These are phyloP conservation scores for Plasmodium falciparum DNA, from an alignment of 169 alveolate species.

Conservation along the genomic window DNA sequence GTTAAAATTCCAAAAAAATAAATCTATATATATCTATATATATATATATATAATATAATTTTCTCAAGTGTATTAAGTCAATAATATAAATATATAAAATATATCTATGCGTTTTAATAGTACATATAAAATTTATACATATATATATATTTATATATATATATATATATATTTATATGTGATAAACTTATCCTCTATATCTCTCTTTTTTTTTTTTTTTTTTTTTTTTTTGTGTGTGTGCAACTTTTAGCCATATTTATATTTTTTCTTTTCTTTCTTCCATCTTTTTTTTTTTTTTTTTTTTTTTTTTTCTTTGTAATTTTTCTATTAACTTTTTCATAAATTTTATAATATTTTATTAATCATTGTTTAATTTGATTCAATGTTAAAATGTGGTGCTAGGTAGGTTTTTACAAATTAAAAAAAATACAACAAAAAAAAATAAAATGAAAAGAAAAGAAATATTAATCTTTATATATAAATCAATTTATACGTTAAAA, in stretches of 20 bases:
- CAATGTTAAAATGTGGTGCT: conserved; percentile 13
- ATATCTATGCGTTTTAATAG: no score
- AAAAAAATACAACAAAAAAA: no score
- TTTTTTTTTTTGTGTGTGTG: conserved; percentile 2
- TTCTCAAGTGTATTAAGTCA: no score
- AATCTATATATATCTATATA: no score
- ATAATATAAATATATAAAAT: no score
- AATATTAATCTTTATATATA: no score
- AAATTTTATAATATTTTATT: conserved; percentile 59
- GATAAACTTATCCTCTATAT: not conserved
- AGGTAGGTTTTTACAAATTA: no score
- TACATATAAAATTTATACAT: not conserved
- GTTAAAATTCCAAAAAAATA: no score
- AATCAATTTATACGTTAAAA: no score
- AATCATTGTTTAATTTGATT: conserved; percentile 47
- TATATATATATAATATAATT: no score
- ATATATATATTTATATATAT: conserved; percentile 5
- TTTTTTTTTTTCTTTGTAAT: conserved; percentile 32
- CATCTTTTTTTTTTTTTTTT: conserved; percentile 9
- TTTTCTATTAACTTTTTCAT: conserved; percentile 72
- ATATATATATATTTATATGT: conserved; percentile 6
- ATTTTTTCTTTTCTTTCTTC: conserved; percentile 8
- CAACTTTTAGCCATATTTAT: not conserved
- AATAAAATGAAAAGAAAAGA: no score
- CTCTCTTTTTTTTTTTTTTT: conserved; percentile 4